Base-by-base conservation (phyloP, 2,329 filamentous ascomycete species). In the Paracoccidioides brasiliensis region DNA sequence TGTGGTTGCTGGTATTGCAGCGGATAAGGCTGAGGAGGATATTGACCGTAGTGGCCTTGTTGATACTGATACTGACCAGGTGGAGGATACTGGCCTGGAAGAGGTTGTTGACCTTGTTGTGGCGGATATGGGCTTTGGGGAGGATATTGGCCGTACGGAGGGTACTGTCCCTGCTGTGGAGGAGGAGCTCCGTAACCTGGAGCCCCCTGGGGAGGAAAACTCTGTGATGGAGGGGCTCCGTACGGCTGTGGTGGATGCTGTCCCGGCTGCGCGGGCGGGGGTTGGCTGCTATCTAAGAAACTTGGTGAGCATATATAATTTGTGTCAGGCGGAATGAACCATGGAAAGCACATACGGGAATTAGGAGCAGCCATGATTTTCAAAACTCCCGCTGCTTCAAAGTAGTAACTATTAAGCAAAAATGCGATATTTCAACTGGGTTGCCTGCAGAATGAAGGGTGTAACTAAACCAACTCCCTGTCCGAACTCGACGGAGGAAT, bases 71-170 rank as follows among this genome's bases (percentile, higher is more conserved):
- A 58, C 35, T 61, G 55, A 12, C 56, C 57, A 40, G 52, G 57
- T 2, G 55, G 57, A 40, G 57, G 57, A 50, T 60, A 57, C 43
- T 60, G 58, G 22, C 56, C 56, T 5, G 55, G 55, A 14, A 53
- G 52, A 10, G 52, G 55, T 37, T 45, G 41, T 30, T 58, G 57
- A 2, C 57, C 59, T 28, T 59, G 53, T 12, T 53, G 52, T 6
- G 56, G 58, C 2, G 54, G 56, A 40, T 49, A 48, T 30, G 37
- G 52, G 30, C 32, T 44, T 9, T 53, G 40, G 14, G 53, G 58
- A 30, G 54, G 58, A 32, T 55, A 51, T 5, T 41, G 32, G 4
- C 37, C 45, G 15, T 43, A 41, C 0, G 40, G 51, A 1, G 51
- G 51, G 30, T 43, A 53, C 12, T 53, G 42, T 14, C 42, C 40